Base-by-base conservation (phyloP, 495 filamentous ascomycete species). In the Neurospora sp. region DNA sequence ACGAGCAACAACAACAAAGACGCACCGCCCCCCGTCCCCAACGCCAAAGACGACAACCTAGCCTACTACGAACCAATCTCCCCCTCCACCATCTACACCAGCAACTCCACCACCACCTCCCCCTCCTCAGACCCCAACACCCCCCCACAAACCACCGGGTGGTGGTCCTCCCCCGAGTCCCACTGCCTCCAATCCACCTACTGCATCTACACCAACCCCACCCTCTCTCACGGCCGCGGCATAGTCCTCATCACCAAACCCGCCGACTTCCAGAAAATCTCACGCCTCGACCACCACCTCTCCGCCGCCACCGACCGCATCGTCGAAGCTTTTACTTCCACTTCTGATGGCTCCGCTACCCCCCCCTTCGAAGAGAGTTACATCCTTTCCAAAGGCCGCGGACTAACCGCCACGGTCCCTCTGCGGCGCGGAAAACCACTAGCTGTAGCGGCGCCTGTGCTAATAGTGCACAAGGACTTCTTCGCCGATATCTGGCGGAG, bases 161-260 rank as follows among this genome's bases (percentile, higher is more conserved):
- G 80, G 80, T 77, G 74, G 71, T 46, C 77, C 11, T 74, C 78
- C 73, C 75, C 27, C 27, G 2, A 31, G 27, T 31, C 78, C 27
- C 76, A 76, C 73, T 83, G 81, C 73, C 44, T 74, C 31, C 76
- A 72, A 31, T 0, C 16, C 3, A 40, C 70, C n/a, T 83, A 75
- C 76, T 83, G 81, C 73, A 74, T 83, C 72, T 81, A 76, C 68
- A 78, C 79, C 37, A 83, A 82, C 74, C 79, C 42, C 0, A 46
- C 69, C 5, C 22, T 81, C 20, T 73, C 74, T n/a, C 70, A 74
- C 4, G 76, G 77, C 8, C 74, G 78, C 10, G 81, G 80, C 12
- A 73, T 82, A 14, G 76, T 75, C 10, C 41, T 80, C 3, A 73
- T 82, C 0, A 81, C 79, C 14, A 75, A 69, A 8, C 40, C 61